Evolutionary conservation across 768 basidiomycete genomes (phyloP).

Genomic region (Podaxis carcinomalis): DNA sequence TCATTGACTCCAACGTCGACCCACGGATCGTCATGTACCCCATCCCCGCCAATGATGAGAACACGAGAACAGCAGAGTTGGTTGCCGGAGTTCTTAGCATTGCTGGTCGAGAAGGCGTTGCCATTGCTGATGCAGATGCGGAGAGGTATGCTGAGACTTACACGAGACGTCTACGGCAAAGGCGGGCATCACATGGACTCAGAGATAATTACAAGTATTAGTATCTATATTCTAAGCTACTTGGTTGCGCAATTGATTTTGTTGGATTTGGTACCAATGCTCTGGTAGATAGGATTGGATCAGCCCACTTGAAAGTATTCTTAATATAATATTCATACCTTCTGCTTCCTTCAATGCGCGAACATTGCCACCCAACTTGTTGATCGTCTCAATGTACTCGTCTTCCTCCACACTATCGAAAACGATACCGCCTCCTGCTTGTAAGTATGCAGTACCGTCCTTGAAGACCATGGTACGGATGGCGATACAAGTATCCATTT

Average conservation of each 20-base stretch:
- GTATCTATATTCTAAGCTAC: slow-evolving; percentile 16
- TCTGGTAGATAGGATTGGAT: slow-evolving; percentile 35
- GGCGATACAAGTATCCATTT: slow-evolving; percentile 98
- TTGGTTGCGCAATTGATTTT: slow-evolving; percentile 28
- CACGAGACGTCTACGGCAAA: slow-evolving; percentile 21
- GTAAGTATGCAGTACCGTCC: slow-evolving; percentile 84
- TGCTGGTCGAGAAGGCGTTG: slow-evolving; percentile 73
- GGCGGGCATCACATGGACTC: slow-evolving; percentile 13
- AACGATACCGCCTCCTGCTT: slow-evolving; percentile 97
- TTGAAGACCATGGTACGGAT: slow-evolving; percentile 99
- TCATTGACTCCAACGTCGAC: slow-evolving; percentile 94
- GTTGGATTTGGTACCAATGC: slow-evolving; percentile 69
- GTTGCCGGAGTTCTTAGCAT: slow-evolving; percentile 87
- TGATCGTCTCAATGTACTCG: slow-evolving; percentile 94
- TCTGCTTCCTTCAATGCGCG: slow-evolving; percentile 85
- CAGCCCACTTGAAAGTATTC: not conserved
- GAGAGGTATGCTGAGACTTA: slow-evolving; percentile 26
- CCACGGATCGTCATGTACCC: slow-evolving; percentile 97
- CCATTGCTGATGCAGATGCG: slow-evolving; percentile 31
- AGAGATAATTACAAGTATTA: slow-evolving; percentile 15
- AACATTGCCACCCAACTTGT: slow-evolving; percentile 88
- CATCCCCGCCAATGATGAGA: slow-evolving; percentile 98
- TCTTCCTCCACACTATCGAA: slow-evolving; percentile 96
- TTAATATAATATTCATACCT: slow-evolving; percentile 39
- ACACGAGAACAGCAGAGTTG: slow-evolving; percentile 83